A percentile compares a stretch with the other conserved stretches of the same genome.
These are phyloP conservation scores for Aureobasidium mangrovei DNA, from an alignment of 2,329 filamentous ascomycete species.

Conservation along the genomic window DNA sequence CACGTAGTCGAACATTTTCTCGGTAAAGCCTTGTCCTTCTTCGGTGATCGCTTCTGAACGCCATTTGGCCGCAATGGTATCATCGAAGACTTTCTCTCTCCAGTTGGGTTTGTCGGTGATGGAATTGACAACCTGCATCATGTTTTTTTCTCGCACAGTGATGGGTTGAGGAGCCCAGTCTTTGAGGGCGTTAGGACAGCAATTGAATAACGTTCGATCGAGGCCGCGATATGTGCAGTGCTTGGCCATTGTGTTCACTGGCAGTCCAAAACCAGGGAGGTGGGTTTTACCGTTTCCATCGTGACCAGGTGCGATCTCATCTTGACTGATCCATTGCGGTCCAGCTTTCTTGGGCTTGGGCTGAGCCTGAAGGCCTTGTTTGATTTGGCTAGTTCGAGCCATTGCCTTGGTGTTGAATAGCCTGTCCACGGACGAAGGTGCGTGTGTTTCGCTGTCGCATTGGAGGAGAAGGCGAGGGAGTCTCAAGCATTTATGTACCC, in stretches of 20 bases:
- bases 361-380: background rate
- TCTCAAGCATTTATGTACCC: too few relatives aligned
- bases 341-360: background rate
- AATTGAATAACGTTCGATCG: background rate
- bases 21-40: constrained; percentile 13
- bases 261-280: background rate
- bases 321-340: background rate
- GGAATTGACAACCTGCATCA: constrained; percentile 24
- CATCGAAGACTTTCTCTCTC: constrained; percentile 24
- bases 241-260: background rate
- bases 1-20: constrained; percentile 23
- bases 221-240: background rate
- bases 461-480: too few relatives aligned
- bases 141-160: constrained; percentile 20
- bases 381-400: background rate
- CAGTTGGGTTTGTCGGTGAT: constrained; percentile 27
- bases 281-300: background rate
- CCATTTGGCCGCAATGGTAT: constrained; percentile 22
- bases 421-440: too few relatives aligned
- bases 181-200: background rate
- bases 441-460: too few relatives aligned
- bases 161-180: background rate
- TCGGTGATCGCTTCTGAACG: constrained; percentile 17
- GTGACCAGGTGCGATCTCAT: background rate
- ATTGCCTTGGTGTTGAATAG: background rate